These are phyloP conservation scores for Leccinum fibrillosum DNA, from an alignment of 768 basidiomycete species.

Conservation along the genomic window DNA sequence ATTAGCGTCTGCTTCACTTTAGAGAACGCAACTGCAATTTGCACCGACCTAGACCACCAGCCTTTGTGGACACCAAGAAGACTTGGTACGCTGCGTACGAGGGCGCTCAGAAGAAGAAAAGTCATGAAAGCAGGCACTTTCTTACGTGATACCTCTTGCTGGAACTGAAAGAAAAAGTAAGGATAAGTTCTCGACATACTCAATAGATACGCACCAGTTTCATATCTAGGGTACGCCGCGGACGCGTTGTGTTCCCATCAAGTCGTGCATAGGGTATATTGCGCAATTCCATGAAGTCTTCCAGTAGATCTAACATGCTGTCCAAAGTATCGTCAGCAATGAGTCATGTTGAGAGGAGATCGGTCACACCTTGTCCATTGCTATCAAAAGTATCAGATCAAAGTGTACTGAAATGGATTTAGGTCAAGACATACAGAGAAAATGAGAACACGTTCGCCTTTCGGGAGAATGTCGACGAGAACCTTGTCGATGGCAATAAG, in stretches of 20 bases:
- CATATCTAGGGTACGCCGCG: constrained; percentile 56
- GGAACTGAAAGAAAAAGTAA: constrained; percentile 40
- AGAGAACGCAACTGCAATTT: neutral
- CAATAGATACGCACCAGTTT: constrained; percentile 39
- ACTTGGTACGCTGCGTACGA: constrained; percentile 51
- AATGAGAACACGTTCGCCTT: constrained; percentile 61
- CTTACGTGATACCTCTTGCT: constrained; percentile 55
- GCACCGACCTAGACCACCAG: constrained; percentile 61
- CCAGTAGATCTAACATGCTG: constrained; percentile 67
- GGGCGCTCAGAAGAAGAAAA: constrained; percentile 2
- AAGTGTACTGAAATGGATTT: neutral
- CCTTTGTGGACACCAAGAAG: constrained; percentile 67
- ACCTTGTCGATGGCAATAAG: constrained; percentile 57
- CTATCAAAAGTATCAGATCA: constrained; percentile 30
- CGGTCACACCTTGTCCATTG: constrained; percentile 53
- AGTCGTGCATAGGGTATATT: constrained; percentile 57
- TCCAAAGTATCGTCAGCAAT: constrained; percentile 4
- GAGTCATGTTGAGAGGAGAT: neutral
- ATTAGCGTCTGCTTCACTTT: constrained; percentile 12
- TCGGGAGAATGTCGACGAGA: constrained; percentile 51
- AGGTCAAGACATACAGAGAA: constrained; percentile 49
- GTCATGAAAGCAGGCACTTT: neutral
- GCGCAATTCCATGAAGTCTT: constrained; percentile 64
- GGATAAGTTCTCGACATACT: neutral
- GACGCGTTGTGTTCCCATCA: constrained; percentile 52